Conservation (phyloP, 257 asterid species). For the Solanum pinnatisectum region DNA sequence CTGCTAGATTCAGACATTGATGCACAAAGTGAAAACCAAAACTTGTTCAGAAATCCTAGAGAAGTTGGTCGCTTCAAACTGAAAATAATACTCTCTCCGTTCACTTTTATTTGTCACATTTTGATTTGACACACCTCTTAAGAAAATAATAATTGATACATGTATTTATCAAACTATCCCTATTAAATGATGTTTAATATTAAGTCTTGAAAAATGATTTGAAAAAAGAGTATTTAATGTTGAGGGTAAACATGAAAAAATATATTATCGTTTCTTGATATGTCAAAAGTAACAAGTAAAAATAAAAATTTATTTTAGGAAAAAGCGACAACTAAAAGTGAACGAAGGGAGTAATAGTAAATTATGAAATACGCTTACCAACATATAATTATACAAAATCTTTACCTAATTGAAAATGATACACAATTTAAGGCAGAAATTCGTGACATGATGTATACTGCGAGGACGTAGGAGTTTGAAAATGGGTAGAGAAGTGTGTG, state of each 20-base stretch:
- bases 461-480: not conserved
- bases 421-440: not conserved
- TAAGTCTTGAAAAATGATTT: not conserved
- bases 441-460: not conserved
- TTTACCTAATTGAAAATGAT: not conserved
- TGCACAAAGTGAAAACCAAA: too few species aligned
- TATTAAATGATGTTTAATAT: too few species aligned
- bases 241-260: not conserved
- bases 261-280: not conserved
- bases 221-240: not conserved
- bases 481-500: not conserved
- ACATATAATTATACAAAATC: not conserved
- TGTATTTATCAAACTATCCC: not conserved
- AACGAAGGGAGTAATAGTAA: not conserved
- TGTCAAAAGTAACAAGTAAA: too few species aligned
- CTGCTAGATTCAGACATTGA: too few species aligned
- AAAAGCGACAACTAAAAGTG: too few species aligned
- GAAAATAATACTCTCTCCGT: too few species aligned
- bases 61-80: too few species aligned
- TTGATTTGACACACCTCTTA: too few species aligned
- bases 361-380: not conserved
- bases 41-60: too few species aligned
- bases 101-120: too few species aligned
- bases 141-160: too few species aligned
- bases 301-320: too few species aligned